These are phyloP conservation scores for Phytophthora idaei DNA, from an alignment of 352 stramenopile genomes.

Conservation along the genomic window DNA sequence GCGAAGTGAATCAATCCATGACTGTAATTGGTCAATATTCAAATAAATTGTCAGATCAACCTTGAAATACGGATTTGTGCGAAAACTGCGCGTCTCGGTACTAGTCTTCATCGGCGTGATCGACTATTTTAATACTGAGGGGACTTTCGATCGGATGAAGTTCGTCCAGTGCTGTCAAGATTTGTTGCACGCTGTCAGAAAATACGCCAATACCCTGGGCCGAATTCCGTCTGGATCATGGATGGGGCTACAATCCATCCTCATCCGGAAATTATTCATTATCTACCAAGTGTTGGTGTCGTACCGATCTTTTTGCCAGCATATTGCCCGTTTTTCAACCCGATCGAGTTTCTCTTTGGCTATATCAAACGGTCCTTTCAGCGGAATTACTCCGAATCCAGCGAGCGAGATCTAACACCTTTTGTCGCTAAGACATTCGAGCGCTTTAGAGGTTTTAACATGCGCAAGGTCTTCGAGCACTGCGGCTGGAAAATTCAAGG, in stretches of 20 bases:
- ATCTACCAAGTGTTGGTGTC: too few species aligned
- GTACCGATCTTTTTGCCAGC: neutral
- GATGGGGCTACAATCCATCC: too few species aligned
- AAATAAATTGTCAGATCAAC: neutral
- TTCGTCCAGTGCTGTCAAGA: conserved; percentile 1
- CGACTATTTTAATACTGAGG: neutral
- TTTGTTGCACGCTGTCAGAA: neutral
- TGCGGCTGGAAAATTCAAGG: neutral
- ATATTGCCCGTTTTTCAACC: conserved; percentile 1
- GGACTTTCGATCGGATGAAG: neutral
- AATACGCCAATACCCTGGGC: neutral
- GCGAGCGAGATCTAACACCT: neutral
- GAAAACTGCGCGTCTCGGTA: conserved; percentile 1
- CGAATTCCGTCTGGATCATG: neutral
- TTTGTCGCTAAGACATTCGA: neutral
- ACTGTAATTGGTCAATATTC: neutral
- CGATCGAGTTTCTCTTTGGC: neutral
- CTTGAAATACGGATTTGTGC: neutral
- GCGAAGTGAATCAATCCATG: neutral
- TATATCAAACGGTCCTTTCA: neutral
- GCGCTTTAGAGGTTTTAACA: neutral
- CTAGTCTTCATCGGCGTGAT: conserved; percentile 3
- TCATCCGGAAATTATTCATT: too few species aligned
- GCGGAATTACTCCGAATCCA: neutral
- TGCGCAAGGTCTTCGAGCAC: neutral